Percentiles rank a stretch among this genome's conserved stretches.
Evolutionary conservation across 306 rosid species (phyloP).

Genomic region (Carpinus fangiana): DNA sequence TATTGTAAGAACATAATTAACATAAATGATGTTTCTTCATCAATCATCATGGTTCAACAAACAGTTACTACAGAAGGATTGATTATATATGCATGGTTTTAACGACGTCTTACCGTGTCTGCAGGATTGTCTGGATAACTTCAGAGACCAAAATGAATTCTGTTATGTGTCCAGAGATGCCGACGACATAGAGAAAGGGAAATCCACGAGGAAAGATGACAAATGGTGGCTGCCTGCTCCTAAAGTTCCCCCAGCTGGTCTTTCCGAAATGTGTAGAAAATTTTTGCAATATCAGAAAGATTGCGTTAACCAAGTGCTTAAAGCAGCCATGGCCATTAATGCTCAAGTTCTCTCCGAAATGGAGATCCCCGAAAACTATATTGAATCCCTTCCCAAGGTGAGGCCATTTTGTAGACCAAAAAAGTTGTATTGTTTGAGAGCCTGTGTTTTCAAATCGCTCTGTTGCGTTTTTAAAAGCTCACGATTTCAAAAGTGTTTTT

Average conservation of each 20-base stretch:
- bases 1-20: conserved; percentile 50
- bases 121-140: conserved; percentile 90
- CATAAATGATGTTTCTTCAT: neutral
- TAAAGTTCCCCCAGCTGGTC: conserved; percentile 76
- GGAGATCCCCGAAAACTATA: conserved; percentile 93
- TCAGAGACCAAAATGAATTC: conserved; percentile 72
- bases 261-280: conserved; percentile 78
- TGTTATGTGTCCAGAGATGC: conserved; percentile 71
- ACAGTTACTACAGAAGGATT: too few relatives aligned
- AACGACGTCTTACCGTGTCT: neutral
- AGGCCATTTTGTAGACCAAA: neutral
- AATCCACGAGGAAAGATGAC: conserved; percentile 55
- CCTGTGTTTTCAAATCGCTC: too few relatives aligned
- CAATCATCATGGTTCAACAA: neutral
- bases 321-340: conserved; percentile 99
- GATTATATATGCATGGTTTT: neutral
- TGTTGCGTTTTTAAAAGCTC: too few relatives aligned
- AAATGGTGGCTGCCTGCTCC: conserved; percentile 98
- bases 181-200: conserved; percentile 51
- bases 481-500: too few relatives aligned
- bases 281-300: conserved; percentile 93
- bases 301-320: conserved; percentile 95
- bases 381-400: conserved; percentile 93
- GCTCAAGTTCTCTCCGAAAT: conserved; percentile 91
- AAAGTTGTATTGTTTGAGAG: too few relatives aligned